Base-by-base conservation (phyloP, 352 stramenopile species). In the Phytophthora fragariaefolia region DNA sequence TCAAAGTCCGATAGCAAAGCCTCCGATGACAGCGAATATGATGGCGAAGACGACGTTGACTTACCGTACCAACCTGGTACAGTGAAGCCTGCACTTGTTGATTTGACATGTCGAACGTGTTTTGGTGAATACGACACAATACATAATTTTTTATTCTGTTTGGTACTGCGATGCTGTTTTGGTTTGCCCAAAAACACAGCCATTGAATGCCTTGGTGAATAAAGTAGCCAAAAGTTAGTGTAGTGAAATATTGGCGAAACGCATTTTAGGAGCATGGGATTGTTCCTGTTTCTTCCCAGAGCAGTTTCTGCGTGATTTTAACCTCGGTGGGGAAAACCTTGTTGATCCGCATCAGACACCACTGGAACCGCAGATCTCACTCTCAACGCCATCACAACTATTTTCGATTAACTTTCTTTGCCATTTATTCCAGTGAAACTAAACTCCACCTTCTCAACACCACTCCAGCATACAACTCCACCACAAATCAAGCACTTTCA, bases 51-150 rank as follows among this genome's bases (percentile, higher is more conserved):
- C 18, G 28, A 46, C 8, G 32, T 40, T 3, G n/a, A 50, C 15
- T 43, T 26, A 2, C 1, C 20, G 2, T 62, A 62, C 43, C 50
- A 51, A n/a, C 51, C 60, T 49, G 60, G 51, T 5, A 68, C 60
- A 22, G 27, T 66, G 7, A 53, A 43, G 9, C 47, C 40, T 43
- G 63, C 48, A 15, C 15, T 30, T 3, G 53, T 62, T 24, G 63
- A 62, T 66, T 71, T 36, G 63, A 71, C 20, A 61, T 52, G 57
- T 47, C 48, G 3, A 55, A 17, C 26, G 58, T 72, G 27, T 49
- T 50, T 1, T 72, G 64, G 64, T 67, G 30, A 46, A 46, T 24
- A 46, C 3, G 7, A 43, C 36, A 28, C 40, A 46, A 23, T 51
- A 18, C 12, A 17, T 46, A 4, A n/a, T 46, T 20, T 30, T 38